Evolutionary conservation across 306 rosid genomes (phyloP).

Genomic region (Cucumis sativus): Cucumber_9930_V3 NC_026657.2:21519001-21519500

Average conservation of each 20-base stretch:
- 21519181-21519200: background rate
- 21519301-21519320: background rate
- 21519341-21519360: background rate
- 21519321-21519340: background rate
- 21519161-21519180: background rate
- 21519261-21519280: background rate
- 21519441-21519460: too few species aligned
- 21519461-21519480: too few species aligned
- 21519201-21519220: background rate
- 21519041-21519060: conserved; percentile 90
- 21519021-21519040: conserved; percentile 92
- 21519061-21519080: conserved; percentile 16
- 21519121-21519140: background rate
- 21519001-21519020: conserved; percentile 99
- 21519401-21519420: too few species aligned
- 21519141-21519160: background rate
- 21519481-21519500: too few species aligned
- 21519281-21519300: background rate
- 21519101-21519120: background rate
- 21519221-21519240: background rate
- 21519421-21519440: too few species aligned
- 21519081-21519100: background rate
- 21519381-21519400: background rate
- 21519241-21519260: background rate
- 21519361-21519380: background rate